Percentiles rank a stretch among this genome's conserved stretches.
Conservation (phyloP, 352 stramenopile genomes). For the Phytopythium helicoides region DNA sequence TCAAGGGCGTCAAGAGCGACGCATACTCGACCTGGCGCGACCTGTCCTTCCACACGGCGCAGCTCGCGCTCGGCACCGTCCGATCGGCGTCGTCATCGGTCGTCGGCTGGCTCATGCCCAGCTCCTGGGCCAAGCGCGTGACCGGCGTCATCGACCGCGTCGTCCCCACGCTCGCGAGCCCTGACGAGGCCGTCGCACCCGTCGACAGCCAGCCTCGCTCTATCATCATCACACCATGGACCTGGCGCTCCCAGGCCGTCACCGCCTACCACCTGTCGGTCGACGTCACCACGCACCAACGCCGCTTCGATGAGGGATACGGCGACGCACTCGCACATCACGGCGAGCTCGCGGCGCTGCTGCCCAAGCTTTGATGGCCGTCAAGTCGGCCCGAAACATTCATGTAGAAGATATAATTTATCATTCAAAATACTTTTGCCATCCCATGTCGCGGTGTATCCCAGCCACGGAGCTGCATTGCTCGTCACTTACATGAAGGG, state of each 20-base stretch:
- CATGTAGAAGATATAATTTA: too few relatives aligned
- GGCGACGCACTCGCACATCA: slow-evolving; percentile 52
- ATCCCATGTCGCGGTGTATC: too few relatives aligned
- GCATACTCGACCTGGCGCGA: slow-evolving; percentile 60
- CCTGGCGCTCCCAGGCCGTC: slow-evolving; percentile 51
- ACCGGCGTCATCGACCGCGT: slow-evolving; percentile 41
- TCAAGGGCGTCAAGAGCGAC: slow-evolving; percentile 60
- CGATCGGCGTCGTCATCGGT: slow-evolving; percentile 34
- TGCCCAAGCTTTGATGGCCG: slow-evolving; percentile 26
- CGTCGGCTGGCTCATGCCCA: slow-evolving; percentile 35
- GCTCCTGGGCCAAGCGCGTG: slow-evolving; percentile 38
- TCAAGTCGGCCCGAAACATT: too few relatives aligned
- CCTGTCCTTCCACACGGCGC: slow-evolving; percentile 47
- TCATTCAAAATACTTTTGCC: too few relatives aligned
- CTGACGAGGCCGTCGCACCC: slow-evolving; percentile 37
- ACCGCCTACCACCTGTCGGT: slow-evolving; percentile 59
- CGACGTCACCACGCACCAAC: slow-evolving; percentile 43
- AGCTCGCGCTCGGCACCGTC: slow-evolving; percentile 41
- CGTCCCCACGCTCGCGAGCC: slow-evolving; percentile 39
- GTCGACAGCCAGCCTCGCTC: slow-evolving; percentile 15
- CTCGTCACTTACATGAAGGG: too few relatives aligned
- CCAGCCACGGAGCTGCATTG: too few relatives aligned
- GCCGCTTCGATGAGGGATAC: slow-evolving; percentile 60
- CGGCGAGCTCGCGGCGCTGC: slow-evolving; percentile 41
- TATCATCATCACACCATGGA: slow-evolving; percentile 64